phyloP scores from a whole-genome alignment of 495 filamentous ascomycete species.

The Daldinia childiae region DNA sequence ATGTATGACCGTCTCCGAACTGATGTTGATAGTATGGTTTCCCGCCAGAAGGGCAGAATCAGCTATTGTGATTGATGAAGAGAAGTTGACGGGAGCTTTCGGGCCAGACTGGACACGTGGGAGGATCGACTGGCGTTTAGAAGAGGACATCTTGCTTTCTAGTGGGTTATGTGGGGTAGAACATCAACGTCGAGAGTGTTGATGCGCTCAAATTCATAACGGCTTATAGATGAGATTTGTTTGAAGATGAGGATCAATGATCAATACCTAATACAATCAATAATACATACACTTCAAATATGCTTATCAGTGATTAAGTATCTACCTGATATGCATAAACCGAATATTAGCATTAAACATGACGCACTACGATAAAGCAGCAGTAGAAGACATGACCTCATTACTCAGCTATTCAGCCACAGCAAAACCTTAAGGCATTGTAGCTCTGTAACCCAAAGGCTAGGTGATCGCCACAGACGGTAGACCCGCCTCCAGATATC shows the following conservation, averaged over 20 bases:
- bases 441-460: background rate
- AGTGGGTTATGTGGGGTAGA: background rate
- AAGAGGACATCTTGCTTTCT: constrained; percentile 47
- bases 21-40: constrained; percentile 74
- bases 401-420: constrained; percentile 35
- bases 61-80: constrained; percentile 75
- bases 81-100: constrained; percentile 75
- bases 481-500: constrained; percentile 10
- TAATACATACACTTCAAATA: no score
- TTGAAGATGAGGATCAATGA: background rate
- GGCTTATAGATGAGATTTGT: background rate
- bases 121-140: constrained; percentile 62
- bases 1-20: constrained; percentile 79
- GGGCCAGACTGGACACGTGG: constrained; percentile 57
- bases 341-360: background rate
- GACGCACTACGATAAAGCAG: background rate
- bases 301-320: background rate
- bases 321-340: constrained; percentile 10
- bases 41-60: constrained; percentile 79
- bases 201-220: constrained; percentile 18
- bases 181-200: constrained; percentile 4
- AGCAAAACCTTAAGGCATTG: constrained; percentile 1
- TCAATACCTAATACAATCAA: no score
- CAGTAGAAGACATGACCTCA: constrained; percentile 29
- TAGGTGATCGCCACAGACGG: constrained; percentile 24